A percentile compares a stretch with the other conserved stretches of the same genome.
phyloP scores from a whole-genome alignment of 768 basidiomycete species.

The Mycena albidolilacea region DNA sequence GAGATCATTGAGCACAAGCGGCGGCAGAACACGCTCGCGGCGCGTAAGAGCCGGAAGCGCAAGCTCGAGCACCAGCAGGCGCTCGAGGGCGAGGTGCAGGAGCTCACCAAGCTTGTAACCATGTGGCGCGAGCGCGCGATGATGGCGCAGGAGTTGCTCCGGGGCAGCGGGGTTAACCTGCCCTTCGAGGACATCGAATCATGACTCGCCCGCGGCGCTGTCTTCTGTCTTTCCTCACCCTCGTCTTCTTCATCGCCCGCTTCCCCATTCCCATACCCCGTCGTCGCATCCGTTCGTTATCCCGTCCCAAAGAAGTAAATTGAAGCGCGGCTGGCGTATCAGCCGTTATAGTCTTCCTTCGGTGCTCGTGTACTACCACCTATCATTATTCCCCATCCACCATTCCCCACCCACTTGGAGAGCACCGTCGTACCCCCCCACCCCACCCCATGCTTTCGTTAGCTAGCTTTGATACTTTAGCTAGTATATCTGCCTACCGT shows the following conservation, averaged over 20 bases:
- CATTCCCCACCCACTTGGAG: slow-evolving; percentile 33
- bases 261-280: not conserved
- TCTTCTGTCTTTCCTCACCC: not conserved
- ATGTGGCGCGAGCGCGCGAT: slow-evolving; percentile 62
- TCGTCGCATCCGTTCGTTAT: not conserved
- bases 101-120: slow-evolving; percentile 61
- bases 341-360: slow-evolving; percentile 15
- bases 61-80: slow-evolving; percentile 74
- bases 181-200: slow-evolving; percentile 21
- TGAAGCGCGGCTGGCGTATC: not conserved
- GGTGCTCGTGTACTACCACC: slow-evolving; percentile 33
- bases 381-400: not conserved
- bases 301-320: slow-evolving; percentile 7
- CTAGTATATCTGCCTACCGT: not conserved
- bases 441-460: not conserved
- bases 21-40: slow-evolving; percentile 78
- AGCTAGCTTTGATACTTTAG: not conserved
- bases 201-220: slow-evolving; percentile 7
- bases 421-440: slow-evolving; percentile 39
- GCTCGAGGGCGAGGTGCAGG: slow-evolving; percentile 62
- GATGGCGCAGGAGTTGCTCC: slow-evolving; percentile 57
- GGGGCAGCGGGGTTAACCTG: slow-evolving; percentile 51
- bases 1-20: slow-evolving; percentile 77
- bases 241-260: slow-evolving; percentile 1
- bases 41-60: slow-evolving; percentile 73